Base-by-base conservation (phyloP, 495 filamentous ascomycete genomes). In the Parachaetomium inaequale region DNA sequence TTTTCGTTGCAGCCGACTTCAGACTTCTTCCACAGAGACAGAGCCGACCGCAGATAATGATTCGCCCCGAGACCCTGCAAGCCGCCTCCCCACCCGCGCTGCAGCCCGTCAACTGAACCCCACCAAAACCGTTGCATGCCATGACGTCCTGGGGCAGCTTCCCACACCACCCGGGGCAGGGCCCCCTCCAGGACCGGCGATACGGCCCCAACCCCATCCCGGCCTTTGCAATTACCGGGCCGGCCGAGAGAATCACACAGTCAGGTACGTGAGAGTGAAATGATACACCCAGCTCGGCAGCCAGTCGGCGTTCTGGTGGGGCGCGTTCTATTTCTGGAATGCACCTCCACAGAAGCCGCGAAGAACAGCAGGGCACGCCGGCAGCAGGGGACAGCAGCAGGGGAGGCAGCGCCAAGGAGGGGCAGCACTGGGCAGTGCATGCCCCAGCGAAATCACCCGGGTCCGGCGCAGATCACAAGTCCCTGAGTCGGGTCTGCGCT, bases 351-450 rank as follows among this genome's bases (percentile, higher is more conserved):
- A 25, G 32, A 54, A 52, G 28, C 14, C 49, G 28, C 11, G 3
- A 25, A 26, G 32, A 28, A 19, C 14, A 28, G 36, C 53, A 32
- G 12, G 21, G 53, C 21, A 28, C n/a, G 4, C 29, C 10, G 10
- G n/a, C 50, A n/a, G 26, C 17, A 32, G 29, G 40, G 40, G 42
- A 23, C n/a, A 45, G n/a, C 42, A 23, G n/a, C 19, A 45, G 42
- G 42, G 14, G 26, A 7, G 49, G 17, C 3, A 1, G 12, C 53
- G 34, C 34, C 34, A 55, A 55, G 53, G 53, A 55, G 23, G 53
- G 31, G 31, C 31, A 53, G 31, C 17, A 17, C 42, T 32, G 21
- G 51, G 51, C 51, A 54, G 51, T 54, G 51, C 51, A 54, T 15
- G 51, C 34, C 50, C 25, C 28, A 21, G 19, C 42, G 42, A 38